Evolutionary conservation across 2,329 filamentous ascomycete genomes (phyloP).

Genomic region (Talaromyces sp.): DNA sequence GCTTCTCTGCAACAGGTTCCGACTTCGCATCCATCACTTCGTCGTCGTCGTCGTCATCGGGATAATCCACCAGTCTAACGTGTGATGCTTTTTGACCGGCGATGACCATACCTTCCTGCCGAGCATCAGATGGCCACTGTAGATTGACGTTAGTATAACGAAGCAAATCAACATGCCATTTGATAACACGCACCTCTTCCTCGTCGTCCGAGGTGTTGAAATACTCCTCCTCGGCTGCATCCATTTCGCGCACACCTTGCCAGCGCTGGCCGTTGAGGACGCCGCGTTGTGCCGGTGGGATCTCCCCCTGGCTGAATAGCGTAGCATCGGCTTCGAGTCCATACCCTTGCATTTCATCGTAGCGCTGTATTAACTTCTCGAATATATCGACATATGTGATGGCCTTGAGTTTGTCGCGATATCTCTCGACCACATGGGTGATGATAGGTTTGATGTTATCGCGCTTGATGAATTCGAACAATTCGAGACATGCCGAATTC

Average conservation of each 20-base stretch:
- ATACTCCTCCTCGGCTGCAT: conserved; percentile 85
- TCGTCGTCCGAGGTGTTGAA: conserved; percentile 88
- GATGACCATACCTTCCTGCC: conserved; percentile 32
- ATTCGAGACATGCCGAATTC: conserved; percentile 87
- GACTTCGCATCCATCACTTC: conserved; percentile 58
- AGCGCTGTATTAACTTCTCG: conserved; percentile 67
- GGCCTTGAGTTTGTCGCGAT: conserved; percentile 69
- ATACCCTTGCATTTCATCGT: conserved; percentile 73
- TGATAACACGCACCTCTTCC: conserved; percentile 54
- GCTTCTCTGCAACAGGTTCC: conserved; percentile 27
- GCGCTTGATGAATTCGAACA: conserved; percentile 86
- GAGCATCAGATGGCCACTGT: conserved; percentile 38
- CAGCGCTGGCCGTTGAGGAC: conserved; percentile 59
- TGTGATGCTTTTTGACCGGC: conserved; percentile 51
- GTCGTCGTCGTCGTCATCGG: conserved; percentile 71
- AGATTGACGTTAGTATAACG: conserved; percentile 2
- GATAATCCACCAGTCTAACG: conserved; percentile 82
- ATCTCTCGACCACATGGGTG: conserved; percentile 77
- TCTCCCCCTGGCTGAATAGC: conserved; percentile 69
- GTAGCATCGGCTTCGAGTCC: conserved; percentile 59
- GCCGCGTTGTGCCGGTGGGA: conserved; percentile 45
- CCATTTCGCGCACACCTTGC: conserved; percentile 74
- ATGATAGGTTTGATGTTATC: conserved; percentile 78
- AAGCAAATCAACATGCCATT: neutral
- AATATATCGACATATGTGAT: conserved; percentile 87